Evolutionary conservation across 768 basidiomycete species (phyloP), one percentile per base, ranked within the genome.

Genomic region (Russula griseocarnosa): DNA sequence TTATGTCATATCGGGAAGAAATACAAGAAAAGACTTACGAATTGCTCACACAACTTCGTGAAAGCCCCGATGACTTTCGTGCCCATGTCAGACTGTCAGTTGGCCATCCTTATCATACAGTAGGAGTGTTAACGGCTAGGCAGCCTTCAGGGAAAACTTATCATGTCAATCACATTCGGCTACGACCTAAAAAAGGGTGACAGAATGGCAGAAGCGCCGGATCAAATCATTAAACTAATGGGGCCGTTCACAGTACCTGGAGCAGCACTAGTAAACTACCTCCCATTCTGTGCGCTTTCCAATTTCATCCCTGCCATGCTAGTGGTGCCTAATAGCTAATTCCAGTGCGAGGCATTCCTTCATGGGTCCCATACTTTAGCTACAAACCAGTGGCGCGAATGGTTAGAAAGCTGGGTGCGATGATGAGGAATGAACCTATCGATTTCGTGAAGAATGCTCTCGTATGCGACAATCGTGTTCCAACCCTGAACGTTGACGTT

Each of bases 231-330:
- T 1, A 20, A 49, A 4, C 0, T 62, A 3, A 1, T 38, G n/a
- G 3, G 24, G 2, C 30, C 2, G 1, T 13, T 54, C 7, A 2
- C 22, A 8, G 3, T 66, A 9, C 66, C 66, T 24, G 65, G 65
- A 7, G 55, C 51, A 14, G 18, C 26, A 5, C 11, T 66, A 3
- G 49, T 57, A 3, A 66, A 66, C 22, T n/a, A 44, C 11, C 22
- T 66, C 40, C 66, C 66, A 46, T 54, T 66, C 18, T 40, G 66
- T 66, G 24, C 11, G 60, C 3, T 9, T n/a, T 3, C 3, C 22
- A n/a, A 42, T 26, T 24, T n/a, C 18, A 18, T 36, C 20, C 5
- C 20, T 14, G 20, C 10, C n/a, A 9, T 34, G 38, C 6, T 10
- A 24, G 24, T 18, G 7, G 18, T 7, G 3, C 6, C 40, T 38